Conservation (phyloP, 495 filamentous ascomycete genomes). For the Hypoxylon lienhwacheense region DNA sequence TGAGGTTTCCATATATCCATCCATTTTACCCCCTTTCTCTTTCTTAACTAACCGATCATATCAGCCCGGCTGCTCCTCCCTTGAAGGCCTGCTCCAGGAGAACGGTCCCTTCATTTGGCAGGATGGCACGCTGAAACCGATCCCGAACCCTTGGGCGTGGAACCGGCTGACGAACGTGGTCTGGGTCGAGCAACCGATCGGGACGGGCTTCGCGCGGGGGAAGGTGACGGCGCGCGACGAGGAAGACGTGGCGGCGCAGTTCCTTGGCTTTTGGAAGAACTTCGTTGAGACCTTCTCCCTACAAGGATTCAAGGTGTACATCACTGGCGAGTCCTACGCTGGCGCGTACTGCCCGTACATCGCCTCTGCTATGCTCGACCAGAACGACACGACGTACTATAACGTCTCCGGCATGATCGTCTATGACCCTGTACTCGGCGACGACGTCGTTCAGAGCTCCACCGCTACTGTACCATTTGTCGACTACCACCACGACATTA, state of each 20-base stretch:
- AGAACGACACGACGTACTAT: slow-evolving; percentile 67
- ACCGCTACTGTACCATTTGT: slow-evolving; percentile 65
- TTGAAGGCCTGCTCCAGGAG: slow-evolving; percentile 67
- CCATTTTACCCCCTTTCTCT: background rate
- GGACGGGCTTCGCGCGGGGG: slow-evolving; percentile 73
- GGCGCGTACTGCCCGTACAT: slow-evolving; percentile 83
- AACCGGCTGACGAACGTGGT: slow-evolving; percentile 66
- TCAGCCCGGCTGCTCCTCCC: slow-evolving; percentile 64
- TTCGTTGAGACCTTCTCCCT: slow-evolving; percentile 70
- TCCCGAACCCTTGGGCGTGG: slow-evolving; percentile 67
- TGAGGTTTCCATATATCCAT: background rate
- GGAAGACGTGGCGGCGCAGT: slow-evolving; percentile 66
- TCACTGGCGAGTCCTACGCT: slow-evolving; percentile 73
- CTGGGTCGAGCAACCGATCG: slow-evolving; percentile 76
- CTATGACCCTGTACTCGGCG: slow-evolving; percentile 69
- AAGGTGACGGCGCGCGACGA: slow-evolving; percentile 64
- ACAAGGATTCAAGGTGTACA: slow-evolving; percentile 66
- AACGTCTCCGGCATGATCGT: slow-evolving; percentile 69
- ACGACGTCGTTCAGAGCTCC: slow-evolving; percentile 54
- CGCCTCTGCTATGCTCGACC: slow-evolving; percentile 72
- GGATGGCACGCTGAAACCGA: slow-evolving; percentile 59
- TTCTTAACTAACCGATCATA: background rate
- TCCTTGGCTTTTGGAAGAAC: slow-evolving; percentile 71
- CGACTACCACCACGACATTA: slow-evolving; percentile 64
- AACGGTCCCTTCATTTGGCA: slow-evolving; percentile 68